Evolutionary conservation across 2,329 filamentous ascomycete genomes (phyloP).

Genomic region (Trichoderma koningii): DNA sequence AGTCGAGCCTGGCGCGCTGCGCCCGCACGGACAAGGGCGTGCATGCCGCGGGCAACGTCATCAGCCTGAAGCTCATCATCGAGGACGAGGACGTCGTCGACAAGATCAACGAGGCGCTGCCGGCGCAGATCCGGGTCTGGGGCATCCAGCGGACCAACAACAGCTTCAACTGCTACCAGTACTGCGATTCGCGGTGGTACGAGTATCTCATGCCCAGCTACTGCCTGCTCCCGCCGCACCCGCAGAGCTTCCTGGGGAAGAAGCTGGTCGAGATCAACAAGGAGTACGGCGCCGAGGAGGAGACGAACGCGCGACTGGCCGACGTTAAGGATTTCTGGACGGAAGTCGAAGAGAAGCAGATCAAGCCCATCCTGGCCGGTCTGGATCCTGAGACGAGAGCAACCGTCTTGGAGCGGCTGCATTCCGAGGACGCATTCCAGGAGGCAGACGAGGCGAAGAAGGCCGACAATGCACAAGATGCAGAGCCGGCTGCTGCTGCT

Average conservation of each 20-base stretch:
- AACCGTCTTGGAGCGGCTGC: conserved; percentile 64
- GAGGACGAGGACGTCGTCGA: conserved; percentile 85
- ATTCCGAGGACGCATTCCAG: conserved; percentile 41
- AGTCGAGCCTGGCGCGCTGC: conserved; percentile 90
- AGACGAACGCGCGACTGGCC: conserved; percentile 67
- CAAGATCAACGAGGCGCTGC: conserved; percentile 85
- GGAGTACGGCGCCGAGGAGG: conserved; percentile 70
- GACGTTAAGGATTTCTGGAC: conserved; percentile 84
- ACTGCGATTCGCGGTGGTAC: conserved; percentile 94
- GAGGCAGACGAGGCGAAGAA: conserved; percentile 31
- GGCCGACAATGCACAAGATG: conserved; percentile 17
- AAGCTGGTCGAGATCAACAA: conserved; percentile 78
- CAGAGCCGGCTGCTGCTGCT: conserved; percentile 23
- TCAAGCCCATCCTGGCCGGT: conserved; percentile 67
- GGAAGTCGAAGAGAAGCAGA: conserved; percentile 75
- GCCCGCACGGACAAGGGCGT: conserved; percentile 97
- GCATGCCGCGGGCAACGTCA: conserved; percentile 92
- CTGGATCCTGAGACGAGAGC: conserved; percentile 66
- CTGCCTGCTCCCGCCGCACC: conserved; percentile 88
- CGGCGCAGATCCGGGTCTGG: conserved; percentile 91
- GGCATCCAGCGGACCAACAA: conserved; percentile 87
- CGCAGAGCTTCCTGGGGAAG: conserved; percentile 80
- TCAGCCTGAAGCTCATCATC: conserved; percentile 92
- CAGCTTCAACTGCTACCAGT: conserved; percentile 90
- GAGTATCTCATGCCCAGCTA: conserved; percentile 96